Conservation (phyloP, 1,284 basidiomycete species). For the Xanthoconium separans region DNA sequence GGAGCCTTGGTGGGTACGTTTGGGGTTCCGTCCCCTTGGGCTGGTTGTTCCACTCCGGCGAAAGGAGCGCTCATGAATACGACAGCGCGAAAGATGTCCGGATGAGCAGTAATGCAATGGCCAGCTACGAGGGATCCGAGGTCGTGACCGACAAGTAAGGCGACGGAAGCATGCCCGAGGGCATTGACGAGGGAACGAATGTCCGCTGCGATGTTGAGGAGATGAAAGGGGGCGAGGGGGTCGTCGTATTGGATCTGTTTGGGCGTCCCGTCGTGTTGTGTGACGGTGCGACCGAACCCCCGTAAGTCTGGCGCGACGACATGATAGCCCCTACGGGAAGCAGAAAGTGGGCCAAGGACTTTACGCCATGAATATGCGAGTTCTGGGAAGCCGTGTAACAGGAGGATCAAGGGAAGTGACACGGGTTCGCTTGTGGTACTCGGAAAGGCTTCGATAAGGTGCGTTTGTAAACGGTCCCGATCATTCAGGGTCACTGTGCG, state of each 20-base stretch:
- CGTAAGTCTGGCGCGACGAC: slow-evolving; percentile 55
- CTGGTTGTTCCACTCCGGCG: slow-evolving; percentile 33
- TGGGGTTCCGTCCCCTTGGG: not conserved
- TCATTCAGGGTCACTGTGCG: slow-evolving; percentile 22
- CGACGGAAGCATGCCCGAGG: slow-evolving; percentile 47
- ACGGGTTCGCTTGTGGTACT: slow-evolving; percentile 21
- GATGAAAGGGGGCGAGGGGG: slow-evolving; percentile 48
- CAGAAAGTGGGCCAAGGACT: slow-evolving; percentile 48
- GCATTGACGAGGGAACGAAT: slow-evolving; percentile 49
- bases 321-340: slow-evolving; percentile 42
- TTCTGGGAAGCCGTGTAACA: slow-evolving; percentile 67
- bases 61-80: slow-evolving; percentile 63
- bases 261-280: slow-evolving; percentile 14
- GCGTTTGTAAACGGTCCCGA: slow-evolving; percentile 45
- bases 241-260: slow-evolving; percentile 42
- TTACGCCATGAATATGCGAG: slow-evolving; percentile 65
- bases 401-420: slow-evolving; percentile 47
- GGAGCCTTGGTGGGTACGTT: slow-evolving; percentile 5
- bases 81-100: slow-evolving; percentile 54
- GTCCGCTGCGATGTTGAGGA: slow-evolving; percentile 52
- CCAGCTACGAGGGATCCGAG: slow-evolving; percentile 55
- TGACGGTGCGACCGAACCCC: slow-evolving; percentile 44
- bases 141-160: slow-evolving; percentile 59
- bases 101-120: slow-evolving; percentile 50
- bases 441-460: slow-evolving; percentile 51